Evolutionary conservation across 768 basidiomycete species (phyloP).

Genomic region (Tricholoma sp.): DNA sequence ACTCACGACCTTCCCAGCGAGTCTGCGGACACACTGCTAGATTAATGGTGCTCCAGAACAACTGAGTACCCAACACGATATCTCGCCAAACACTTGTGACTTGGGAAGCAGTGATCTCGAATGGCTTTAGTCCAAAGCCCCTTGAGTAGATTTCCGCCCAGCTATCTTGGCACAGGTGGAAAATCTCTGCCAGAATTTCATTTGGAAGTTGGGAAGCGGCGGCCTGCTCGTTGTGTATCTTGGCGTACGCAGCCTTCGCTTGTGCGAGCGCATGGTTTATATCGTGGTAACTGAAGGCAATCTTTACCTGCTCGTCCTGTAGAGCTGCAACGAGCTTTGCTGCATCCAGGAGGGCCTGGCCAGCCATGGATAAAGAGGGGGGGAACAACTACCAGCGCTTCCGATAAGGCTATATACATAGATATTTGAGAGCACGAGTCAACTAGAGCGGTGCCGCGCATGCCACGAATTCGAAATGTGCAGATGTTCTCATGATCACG

Average conservation of each 20-base stretch:
- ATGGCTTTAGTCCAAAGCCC: slow-evolving; percentile 13
- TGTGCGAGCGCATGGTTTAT: slow-evolving; percentile 26
- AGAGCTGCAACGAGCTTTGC: slow-evolving; percentile 12
- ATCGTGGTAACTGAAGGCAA: slow-evolving; percentile 29
- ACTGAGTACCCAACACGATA: slow-evolving; percentile 32
- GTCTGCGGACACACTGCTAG: slow-evolving; percentile 22
- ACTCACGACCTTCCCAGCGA: slow-evolving; percentile 10
- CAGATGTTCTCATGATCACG: too few relatives aligned
- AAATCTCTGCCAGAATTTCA: slow-evolving; percentile 36
- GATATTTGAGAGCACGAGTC: background rate
- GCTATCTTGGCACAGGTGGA: slow-evolving; percentile 27
- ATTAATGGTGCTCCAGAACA: slow-evolving; percentile 40
- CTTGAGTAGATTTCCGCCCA: slow-evolving; percentile 1
- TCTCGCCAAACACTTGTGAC: slow-evolving; percentile 42
- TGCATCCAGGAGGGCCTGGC: background rate
- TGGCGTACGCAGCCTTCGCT: slow-evolving; percentile 26
- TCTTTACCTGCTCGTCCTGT: slow-evolving; percentile 19
- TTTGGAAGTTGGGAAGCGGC: slow-evolving; percentile 33
- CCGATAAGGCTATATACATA: too few relatives aligned
- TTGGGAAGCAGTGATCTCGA: slow-evolving; percentile 37
- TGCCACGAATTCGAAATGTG: too few relatives aligned
- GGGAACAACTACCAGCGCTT: background rate
- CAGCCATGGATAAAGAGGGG: background rate
- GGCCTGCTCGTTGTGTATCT: slow-evolving; percentile 28
- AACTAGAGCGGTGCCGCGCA: too few relatives aligned